Percentiles rank a stretch among this genome's conserved stretches.
Evolutionary conservation across 1,139 yeast species (phyloP).

Genomic region (Yamadazyma spencermartinsiae): DNA sequence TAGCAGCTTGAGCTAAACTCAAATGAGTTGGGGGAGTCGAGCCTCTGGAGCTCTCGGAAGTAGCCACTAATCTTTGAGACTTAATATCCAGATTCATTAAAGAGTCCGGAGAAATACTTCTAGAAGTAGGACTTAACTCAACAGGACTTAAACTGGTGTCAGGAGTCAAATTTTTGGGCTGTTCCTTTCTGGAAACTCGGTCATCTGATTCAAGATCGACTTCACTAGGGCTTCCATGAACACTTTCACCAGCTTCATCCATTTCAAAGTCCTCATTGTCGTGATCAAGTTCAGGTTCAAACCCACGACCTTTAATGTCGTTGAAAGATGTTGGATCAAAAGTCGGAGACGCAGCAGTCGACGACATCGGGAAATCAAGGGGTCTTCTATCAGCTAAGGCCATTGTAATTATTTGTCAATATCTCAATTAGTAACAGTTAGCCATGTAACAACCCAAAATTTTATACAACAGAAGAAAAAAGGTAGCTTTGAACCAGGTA

Average conservation of each 20-base stretch:
- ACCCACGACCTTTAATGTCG: conserved; percentile 14
- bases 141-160: conserved; percentile 23
- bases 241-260: conserved; percentile 5
- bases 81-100: conserved; percentile 31
- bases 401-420: conserved; percentile 25
- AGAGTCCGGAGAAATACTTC: conserved; percentile 48
- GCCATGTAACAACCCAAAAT: neutral
- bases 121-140: conserved; percentile 39
- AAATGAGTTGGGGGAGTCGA: conserved; percentile 26
- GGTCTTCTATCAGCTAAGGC: conserved; percentile 63
- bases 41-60: conserved; percentile 27
- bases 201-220: conserved; percentile 9
- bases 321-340: conserved; percentile 45
- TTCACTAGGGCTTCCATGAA: conserved; percentile 9
- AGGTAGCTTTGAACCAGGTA: neutral
- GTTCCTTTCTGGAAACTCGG: conserved; percentile 10
- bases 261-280: conserved; percentile 3
- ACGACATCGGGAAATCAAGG: conserved; percentile 42
- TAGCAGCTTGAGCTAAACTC: neutral
- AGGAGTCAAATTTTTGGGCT: conserved; percentile 22
- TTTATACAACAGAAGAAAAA: neutral
- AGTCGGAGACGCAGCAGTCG: conserved; percentile 44
- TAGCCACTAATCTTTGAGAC: conserved; percentile 19
- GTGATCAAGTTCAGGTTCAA: conserved; percentile 12
- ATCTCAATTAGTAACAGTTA: neutral